Evolutionary conservation across 163 green algal genomes (phyloP).

Genomic region (Chlorella variabilis): DNA sequence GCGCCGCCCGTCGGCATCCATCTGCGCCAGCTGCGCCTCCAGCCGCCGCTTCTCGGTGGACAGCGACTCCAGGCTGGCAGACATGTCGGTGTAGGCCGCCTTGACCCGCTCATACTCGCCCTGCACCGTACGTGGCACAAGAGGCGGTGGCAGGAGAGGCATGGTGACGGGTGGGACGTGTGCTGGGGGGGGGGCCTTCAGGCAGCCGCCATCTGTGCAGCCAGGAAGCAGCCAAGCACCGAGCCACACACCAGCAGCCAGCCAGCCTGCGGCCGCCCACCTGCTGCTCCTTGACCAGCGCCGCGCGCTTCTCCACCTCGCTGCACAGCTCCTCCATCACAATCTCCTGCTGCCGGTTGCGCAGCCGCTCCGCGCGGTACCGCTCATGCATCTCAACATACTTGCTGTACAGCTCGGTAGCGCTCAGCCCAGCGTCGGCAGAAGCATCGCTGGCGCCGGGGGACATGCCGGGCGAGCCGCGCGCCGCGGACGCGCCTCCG

Average conservation of each 20-base stretch:
- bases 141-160: not conserved
- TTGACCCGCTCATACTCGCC: constrained; percentile 62
- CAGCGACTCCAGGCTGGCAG: constrained; percentile 46
- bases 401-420: constrained; percentile 64
- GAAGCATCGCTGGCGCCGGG: constrained; percentile 17
- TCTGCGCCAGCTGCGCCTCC: constrained; percentile 35
- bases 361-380: constrained; percentile 54
- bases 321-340: constrained; percentile 62
- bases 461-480: constrained; percentile 11
- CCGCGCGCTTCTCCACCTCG: constrained; percentile 67
- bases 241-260: not conserved
- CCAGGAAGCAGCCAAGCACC: no score
- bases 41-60: constrained; percentile 43
- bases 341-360: constrained; percentile 56
- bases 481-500: not conserved
- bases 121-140: not conserved
- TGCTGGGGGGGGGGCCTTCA: not conserved
- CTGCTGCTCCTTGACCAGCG: constrained; percentile 60
- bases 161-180: not conserved
- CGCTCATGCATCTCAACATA: constrained; percentile 63
- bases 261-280: no score
- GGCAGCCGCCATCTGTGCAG: no score
- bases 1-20: constrained; percentile 28
- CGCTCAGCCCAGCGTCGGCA: not conserved
- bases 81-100: constrained; percentile 43